Evolutionary conservation across 106 monocot species (phyloP).

Genomic region (Acanthochlamys bracteata): DNA sequence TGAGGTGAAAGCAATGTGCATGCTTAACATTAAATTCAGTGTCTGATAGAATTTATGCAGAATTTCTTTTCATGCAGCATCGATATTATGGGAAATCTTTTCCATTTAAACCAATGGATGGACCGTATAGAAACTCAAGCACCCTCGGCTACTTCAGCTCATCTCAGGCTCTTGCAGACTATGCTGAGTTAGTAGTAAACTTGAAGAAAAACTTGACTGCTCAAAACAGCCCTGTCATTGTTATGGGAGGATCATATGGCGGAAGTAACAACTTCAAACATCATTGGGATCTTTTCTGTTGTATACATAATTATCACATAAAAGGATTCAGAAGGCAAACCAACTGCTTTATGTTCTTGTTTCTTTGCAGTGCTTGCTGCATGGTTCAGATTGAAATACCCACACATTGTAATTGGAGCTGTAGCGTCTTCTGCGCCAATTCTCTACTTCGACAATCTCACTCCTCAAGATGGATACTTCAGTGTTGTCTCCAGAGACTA

Average conservation of each 20-base stretch:
- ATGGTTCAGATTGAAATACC: constrained; percentile 33
- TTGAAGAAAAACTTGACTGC: constrained; percentile 23
- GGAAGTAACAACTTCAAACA: constrained; percentile 16
- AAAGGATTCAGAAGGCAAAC: neutral
- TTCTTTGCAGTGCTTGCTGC: constrained; percentile 19
- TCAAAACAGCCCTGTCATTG: constrained; percentile 15
- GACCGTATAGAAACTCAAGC: constrained; percentile 16
- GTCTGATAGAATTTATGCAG: neutral
- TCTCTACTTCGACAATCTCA: constrained; percentile 24
- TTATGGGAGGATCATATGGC: constrained; percentile 22
- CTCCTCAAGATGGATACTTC: constrained; percentile 15
- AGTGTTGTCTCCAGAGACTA: constrained; percentile 20
- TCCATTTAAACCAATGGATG: constrained; percentile 17
- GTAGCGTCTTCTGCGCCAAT: constrained; percentile 30
- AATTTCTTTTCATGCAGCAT: constrained; percentile 10
- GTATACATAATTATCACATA: neutral
- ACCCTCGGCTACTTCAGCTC: constrained; percentile 31
- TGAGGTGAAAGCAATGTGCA: neutral
- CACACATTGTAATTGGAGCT: constrained; percentile 27
- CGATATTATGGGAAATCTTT: constrained; percentile 30
- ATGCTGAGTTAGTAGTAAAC: constrained; percentile 14
- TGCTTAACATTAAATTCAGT: neutral
- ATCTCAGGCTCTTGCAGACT: constrained; percentile 29
- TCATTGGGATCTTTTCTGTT: neutral
- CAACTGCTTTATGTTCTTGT: neutral